Percentiles rank a stretch among this genome's conserved stretches.
phyloP scores from a whole-genome alignment of 2,329 filamentous ascomycete genomes.

The Beauveria australis region DNA sequence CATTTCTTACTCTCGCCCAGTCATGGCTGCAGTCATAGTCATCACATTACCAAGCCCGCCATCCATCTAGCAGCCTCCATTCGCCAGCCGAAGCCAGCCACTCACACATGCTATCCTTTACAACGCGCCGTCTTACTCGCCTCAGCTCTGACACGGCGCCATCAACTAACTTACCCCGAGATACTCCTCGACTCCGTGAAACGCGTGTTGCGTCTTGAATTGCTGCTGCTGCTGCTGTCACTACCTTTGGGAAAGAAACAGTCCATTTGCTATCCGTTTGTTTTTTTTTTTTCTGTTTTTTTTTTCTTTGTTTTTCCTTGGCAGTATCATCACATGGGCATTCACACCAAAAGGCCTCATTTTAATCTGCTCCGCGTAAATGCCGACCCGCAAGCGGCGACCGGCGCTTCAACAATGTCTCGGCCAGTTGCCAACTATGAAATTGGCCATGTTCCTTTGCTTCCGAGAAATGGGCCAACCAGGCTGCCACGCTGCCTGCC shows the following conservation, averaged over 20 bases:
- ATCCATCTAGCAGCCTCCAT: neutral
- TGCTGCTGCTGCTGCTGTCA: neutral
- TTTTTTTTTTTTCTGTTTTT: too few relatives aligned
- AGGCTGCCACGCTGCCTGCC: too few relatives aligned
- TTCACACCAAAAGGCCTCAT: neutral
- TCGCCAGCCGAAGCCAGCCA: neutral
- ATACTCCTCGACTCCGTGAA: slow-evolving; percentile 1
- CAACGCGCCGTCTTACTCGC: neutral
- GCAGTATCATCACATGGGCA: too few relatives aligned
- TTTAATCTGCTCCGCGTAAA: neutral
- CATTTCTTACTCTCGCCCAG: neutral
- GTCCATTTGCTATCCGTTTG: too few relatives aligned
- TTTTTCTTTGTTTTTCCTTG: too few relatives aligned
- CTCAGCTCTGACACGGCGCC: neutral
- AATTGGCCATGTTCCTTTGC: too few relatives aligned
- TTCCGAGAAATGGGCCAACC: too few relatives aligned
- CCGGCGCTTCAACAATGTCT: neutral
- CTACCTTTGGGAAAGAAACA: too few relatives aligned
- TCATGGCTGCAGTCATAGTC: neutral
- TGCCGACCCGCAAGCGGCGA: too few relatives aligned
- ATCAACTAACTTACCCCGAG: neutral
- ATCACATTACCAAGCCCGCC: neutral
- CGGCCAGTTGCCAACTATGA: neutral
- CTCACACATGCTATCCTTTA: neutral
- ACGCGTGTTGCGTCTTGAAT: slow-evolving; percentile 3